Conservation (phyloP, 371 early-diverging fungal genomes). For the Nosema muscidifuracis region DNA sequence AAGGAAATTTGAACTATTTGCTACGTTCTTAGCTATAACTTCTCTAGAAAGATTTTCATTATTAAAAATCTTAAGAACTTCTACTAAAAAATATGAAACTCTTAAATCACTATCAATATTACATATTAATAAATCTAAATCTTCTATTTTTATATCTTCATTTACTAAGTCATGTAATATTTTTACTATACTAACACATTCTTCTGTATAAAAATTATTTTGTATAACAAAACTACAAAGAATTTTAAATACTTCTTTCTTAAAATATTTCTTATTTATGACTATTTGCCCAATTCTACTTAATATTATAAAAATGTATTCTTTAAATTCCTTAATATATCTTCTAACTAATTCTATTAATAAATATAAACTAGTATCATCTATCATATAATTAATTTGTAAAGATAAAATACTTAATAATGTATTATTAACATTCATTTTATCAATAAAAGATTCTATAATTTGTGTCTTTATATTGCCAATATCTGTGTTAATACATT, state of each 20-base stretch:
- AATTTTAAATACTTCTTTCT: slow-evolving; percentile 14
- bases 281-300: slow-evolving; percentile 1
- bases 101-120: slow-evolving; percentile 15
- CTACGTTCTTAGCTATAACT: background rate
- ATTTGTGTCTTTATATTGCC: slow-evolving; percentile 16
- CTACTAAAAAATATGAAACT: slow-evolving; percentile 28
- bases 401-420: slow-evolving; percentile 2
- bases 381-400: slow-evolving; percentile 37
- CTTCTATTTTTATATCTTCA: background rate
- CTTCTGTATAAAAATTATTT: slow-evolving; percentile 25
- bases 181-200: slow-evolving; percentile 2
- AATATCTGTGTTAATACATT: slow-evolving; percentile 6
- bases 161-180: too few species aligned
- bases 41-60: background rate
- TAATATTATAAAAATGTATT: slow-evolving; percentile 19
- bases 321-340: slow-evolving; percentile 22
- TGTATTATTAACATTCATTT: slow-evolving; percentile 14
- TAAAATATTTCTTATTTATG: background rate
- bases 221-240: slow-evolving; percentile 15
- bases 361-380: slow-evolving; percentile 30
- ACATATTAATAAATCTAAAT: slow-evolving; percentile 5
- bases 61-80: slow-evolving; percentile 29
- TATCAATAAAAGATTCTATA: slow-evolving; percentile 33
- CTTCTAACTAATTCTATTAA: slow-evolving; percentile 19
- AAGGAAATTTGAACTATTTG: slow-evolving; percentile 15